These are phyloP conservation scores for Sergeia podlipaevii DNA, from an alignment of 208 protist species.

Conservation along the genomic window DNA sequence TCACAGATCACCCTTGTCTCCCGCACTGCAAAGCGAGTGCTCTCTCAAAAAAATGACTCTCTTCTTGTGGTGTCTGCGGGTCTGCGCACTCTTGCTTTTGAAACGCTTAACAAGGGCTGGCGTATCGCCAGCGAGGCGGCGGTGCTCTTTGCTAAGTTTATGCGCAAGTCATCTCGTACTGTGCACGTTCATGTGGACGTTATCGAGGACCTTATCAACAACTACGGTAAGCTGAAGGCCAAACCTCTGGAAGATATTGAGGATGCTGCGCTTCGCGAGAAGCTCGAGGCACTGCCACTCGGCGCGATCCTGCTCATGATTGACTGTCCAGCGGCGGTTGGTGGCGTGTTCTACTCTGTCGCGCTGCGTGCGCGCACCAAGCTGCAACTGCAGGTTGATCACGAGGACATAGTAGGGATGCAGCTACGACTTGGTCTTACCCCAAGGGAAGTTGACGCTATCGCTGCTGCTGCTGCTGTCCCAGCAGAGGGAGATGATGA, in stretches of 20 bases:
- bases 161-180: conserved; percentile 48
- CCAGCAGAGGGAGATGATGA: neutral
- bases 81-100: conserved; percentile 66
- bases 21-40: conserved; percentile 34
- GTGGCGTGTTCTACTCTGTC: conserved; percentile 51
- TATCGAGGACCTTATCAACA: conserved; percentile 39
- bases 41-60: conserved; percentile 57
- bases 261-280: conserved; percentile 30
- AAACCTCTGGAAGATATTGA: conserved; percentile 45
- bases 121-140: conserved; percentile 71
- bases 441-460: conserved; percentile 1
- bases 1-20: conserved; percentile 70
- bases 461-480: too few species aligned
- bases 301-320: conserved; percentile 62
- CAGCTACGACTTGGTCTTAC: conserved; percentile 59
- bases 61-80: conserved; percentile 74
- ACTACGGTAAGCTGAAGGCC: conserved; percentile 67
- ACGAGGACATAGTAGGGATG: conserved; percentile 82
- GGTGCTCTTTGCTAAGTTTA: conserved; percentile 58
- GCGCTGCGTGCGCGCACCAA: conserved; percentile 63
- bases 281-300: conserved; percentile 41
- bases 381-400: conserved; percentile 73
- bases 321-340: conserved; percentile 23
- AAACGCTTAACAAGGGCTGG: conserved; percentile 65
- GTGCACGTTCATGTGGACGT: conserved; percentile 47